Evolutionary conservation across 441 rosid genomes (phyloP).

Genomic region (Theobroma grandiflorum): DNA sequence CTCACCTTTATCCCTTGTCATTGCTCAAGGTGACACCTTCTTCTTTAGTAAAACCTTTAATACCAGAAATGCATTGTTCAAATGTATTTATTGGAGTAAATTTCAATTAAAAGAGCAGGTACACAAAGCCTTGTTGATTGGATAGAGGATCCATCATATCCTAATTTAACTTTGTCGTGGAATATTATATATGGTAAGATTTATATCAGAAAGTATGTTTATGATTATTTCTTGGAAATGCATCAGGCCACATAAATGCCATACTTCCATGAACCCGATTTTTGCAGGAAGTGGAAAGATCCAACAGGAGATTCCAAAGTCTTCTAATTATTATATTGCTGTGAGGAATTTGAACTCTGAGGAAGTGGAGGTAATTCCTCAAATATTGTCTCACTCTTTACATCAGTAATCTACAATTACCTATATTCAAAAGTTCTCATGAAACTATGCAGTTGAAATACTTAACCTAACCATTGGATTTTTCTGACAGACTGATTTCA

Average conservation of each 20-base stretch:
- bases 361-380: constrained; percentile 53
- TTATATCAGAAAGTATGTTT: not conserved
- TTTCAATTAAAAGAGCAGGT: constrained; percentile 43
- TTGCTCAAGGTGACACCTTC: constrained; percentile 52
- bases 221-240: not conserved
- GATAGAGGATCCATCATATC: constrained; percentile 64
- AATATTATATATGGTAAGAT: constrained; percentile 54
- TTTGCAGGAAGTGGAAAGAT: constrained; percentile 56
- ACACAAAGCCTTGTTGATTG: constrained; percentile 52
- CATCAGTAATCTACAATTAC: constrained; percentile 3
- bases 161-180: constrained; percentile 66
- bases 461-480: not conserved
- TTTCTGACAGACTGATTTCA: not conserved
- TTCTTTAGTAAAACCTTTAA: not conserved
- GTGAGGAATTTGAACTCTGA: constrained; percentile 55
- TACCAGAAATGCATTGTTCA: not conserved
- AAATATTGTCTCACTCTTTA: not conserved
- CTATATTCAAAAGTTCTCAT: not conserved
- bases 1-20: constrained; percentile 53
- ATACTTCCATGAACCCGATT: constrained; percentile 3
- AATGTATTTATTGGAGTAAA: not conserved
- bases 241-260: constrained; percentile 8
- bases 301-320: constrained; percentile 44
- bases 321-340: constrained; percentile 58
- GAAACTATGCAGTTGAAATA: constrained; percentile 2